phyloP scores from a whole-genome alignment of 805 yeast genomes.

The Spathaspora hagerdaliae region DNA sequence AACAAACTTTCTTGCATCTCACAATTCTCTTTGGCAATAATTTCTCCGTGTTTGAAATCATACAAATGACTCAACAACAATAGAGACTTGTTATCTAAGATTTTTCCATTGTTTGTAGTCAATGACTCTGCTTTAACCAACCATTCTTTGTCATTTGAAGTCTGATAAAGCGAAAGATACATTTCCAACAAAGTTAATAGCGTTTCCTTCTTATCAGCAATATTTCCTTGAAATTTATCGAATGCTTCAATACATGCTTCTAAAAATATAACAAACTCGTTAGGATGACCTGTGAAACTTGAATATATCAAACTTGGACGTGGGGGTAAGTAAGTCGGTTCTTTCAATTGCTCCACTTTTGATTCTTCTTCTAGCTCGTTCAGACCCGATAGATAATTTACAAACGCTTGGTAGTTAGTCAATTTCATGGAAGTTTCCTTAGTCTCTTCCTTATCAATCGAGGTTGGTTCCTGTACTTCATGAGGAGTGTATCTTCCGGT shows the following conservation, averaged over 20 bases:
- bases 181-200: slow-evolving; percentile 77
- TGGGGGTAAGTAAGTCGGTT: slow-evolving; percentile 86
- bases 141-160: slow-evolving; percentile 51
- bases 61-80: slow-evolving; percentile 56
- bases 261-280: slow-evolving; percentile 84
- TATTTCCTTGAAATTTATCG: slow-evolving; percentile 68
- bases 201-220: slow-evolving; percentile 67
- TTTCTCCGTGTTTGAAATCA: slow-evolving; percentile 49
- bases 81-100: slow-evolving; percentile 54
- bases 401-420: slow-evolving; percentile 29
- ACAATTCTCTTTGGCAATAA: slow-evolving; percentile 31
- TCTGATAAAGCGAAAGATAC: slow-evolving; percentile 58
- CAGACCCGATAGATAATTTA: slow-evolving; percentile 22
- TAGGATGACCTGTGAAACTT: slow-evolving; percentile 79
- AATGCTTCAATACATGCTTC: slow-evolving; percentile 87
- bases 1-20: slow-evolving; percentile 61
- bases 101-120: slow-evolving; percentile 41
- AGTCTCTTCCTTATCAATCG: slow-evolving; percentile 8
- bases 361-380: slow-evolving; percentile 5
- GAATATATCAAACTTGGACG: slow-evolving; percentile 83
- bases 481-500: slow-evolving; percentile 73
- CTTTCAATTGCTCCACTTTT: slow-evolving; percentile 10
- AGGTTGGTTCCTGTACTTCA: slow-evolving; percentile 6
- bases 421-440: slow-evolving; percentile 20
- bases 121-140: slow-evolving; percentile 56